Base-by-base conservation (phyloP, 2,329 filamentous ascomycete genomes). In the Trichothecium roseum region DNA sequence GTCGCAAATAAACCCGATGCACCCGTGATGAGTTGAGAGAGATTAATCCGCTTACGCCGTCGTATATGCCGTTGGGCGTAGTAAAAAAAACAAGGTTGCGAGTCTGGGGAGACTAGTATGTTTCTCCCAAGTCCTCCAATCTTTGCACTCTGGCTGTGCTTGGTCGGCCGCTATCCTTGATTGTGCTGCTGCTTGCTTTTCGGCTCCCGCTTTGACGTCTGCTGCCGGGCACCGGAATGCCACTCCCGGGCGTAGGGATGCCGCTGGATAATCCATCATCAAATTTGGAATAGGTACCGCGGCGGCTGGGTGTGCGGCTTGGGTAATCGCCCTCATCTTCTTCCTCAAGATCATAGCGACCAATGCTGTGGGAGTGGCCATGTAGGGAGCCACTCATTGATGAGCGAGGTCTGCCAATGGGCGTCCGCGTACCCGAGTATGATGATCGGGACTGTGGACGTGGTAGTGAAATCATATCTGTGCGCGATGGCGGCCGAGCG, bases 371-470 rank as follows among this genome's bases (percentile, higher is more conserved):
- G 10, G 72, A 72, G 45, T 75, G 69, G 4, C 69, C 65, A 43
- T 78, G 72, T 9, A 71, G 60, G 42, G 73, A 77, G 37, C 80
- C 73, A 38, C 75, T 74, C 44, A 88, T 64, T 12, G 82, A 86
- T 34, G 80, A 85, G 34, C 81, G 70, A 14, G 83, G 80, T 36
- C 83, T 74, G 18, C 73, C 74, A 36, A 84, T 59, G 1, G 82
- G 78, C 10, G 81, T 83, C 40, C 80, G 71, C 8, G 72, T 56
- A 5, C 75, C 68, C 4, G 63, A 62, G 13, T 77, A 54, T 42
- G 79, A 84, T 27, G 75, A 66, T 34, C 81, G 73, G 47, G 79
- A 84, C 44, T 74, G 67, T 8, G 81, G 78, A 20, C 79, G 70
- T 16, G 74, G 63, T 2, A 66, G 62, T 2, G 60, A 59, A 55